Conservation (phyloP, 2,329 filamentous ascomycete genomes). For the Sporothrix variecibatus region DNA sequence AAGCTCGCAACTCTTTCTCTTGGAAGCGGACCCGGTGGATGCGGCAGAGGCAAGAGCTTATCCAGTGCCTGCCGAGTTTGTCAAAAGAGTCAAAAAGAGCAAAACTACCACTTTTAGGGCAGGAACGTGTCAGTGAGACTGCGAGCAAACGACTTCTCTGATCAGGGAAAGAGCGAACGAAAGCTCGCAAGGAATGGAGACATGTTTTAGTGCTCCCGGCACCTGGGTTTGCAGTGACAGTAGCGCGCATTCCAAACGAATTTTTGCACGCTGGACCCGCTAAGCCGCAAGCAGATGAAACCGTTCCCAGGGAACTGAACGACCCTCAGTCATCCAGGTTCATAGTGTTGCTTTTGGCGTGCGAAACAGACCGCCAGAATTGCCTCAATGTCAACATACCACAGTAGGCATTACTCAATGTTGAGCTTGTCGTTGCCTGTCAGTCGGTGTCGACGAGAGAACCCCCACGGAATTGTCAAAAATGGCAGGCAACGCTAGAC, state of each 20-base stretch:
- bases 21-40: neutral
- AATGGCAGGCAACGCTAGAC: conserved; percentile 6
- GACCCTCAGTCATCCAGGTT: neutral
- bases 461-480: conserved; percentile 4
- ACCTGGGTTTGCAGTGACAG: neutral
- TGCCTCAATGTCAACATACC: neutral
- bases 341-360: neutral
- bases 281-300: conserved; percentile 13
- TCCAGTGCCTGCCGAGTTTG: neutral
- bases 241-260: neutral
- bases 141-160: neutral
- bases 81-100: neutral
- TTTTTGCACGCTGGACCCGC: neutral
- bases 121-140: neutral
- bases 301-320: neutral
- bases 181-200: neutral
- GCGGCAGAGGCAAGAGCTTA: neutral
- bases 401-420: neutral
- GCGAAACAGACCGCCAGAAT: neutral
- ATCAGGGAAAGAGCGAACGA: neutral
- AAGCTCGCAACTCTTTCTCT: neutral
- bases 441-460: neutral
- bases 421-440: neutral
- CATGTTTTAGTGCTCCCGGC: neutral
- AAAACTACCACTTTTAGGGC: neutral